Evolutionary conservation across 805 yeast species (phyloP).

Genomic region (Saturnispora ahearnii): DNA sequence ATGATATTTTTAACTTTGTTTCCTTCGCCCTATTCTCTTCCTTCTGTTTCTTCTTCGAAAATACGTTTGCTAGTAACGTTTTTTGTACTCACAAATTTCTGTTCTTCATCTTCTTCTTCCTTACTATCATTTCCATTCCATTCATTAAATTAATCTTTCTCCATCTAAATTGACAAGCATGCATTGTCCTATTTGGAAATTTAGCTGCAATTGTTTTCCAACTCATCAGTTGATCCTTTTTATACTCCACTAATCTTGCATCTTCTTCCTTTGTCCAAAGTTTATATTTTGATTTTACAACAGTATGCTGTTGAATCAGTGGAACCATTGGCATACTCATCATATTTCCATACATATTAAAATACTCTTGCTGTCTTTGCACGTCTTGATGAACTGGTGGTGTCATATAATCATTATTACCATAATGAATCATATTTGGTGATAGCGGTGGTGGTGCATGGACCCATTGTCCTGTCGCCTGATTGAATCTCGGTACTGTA

Average conservation of each 20-base stretch:
- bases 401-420: not conserved
- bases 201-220: slow-evolving; percentile 13
- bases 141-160: slow-evolving; percentile 6
- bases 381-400: not conserved
- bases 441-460: no score
- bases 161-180: slow-evolving; percentile 17
- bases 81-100: not conserved
- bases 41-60: not conserved
- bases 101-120: not conserved
- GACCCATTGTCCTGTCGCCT: no score
- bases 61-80: no score
- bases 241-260: slow-evolving; percentile 6
- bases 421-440: no score
- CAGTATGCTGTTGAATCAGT: not conserved
- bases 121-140: not conserved
- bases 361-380: not conserved
- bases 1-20: not conserved
- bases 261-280: slow-evolving; percentile 15
- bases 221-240: slow-evolving; percentile 6
- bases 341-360: not conserved
- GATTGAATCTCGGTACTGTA: no score
- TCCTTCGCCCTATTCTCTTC: not conserved
- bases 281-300: slow-evolving; percentile 6
- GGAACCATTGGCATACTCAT: not conserved
- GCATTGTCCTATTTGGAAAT: slow-evolving; percentile 12